Conservation (phyloP, 495 filamentous ascomycete species). For the Friedmanniomyces endolithicus region DNA sequence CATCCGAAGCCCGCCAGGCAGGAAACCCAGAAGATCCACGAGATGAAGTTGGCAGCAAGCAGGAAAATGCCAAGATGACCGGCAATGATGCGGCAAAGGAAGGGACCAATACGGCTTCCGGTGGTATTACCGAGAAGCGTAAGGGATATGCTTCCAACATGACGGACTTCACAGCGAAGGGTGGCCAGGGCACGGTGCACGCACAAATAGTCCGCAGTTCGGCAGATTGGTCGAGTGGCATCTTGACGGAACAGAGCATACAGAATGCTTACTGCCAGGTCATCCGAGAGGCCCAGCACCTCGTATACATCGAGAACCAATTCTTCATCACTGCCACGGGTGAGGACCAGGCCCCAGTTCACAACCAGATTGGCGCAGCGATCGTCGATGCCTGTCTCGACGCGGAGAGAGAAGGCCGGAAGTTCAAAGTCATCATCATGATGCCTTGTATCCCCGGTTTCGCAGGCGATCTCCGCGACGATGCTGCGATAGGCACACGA, state of each 20-base stretch:
- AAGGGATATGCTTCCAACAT: conserved; percentile 10
- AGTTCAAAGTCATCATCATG: conserved; percentile 80
- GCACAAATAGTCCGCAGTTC: conserved; percentile 81
- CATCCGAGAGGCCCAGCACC: conserved; percentile 75
- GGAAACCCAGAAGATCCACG: neutral
- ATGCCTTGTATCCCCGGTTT: conserved; percentile 91
- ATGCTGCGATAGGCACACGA: conserved; percentile 66
- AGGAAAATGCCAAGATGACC: conserved; percentile 16
- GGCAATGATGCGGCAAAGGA: conserved; percentile 17
- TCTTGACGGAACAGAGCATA: conserved; percentile 78
- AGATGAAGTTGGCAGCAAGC: neutral
- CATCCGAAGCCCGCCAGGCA: neutral
- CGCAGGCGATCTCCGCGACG: conserved; percentile 74
- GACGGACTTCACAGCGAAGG: neutral
- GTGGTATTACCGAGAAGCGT: conserved; percentile 14
- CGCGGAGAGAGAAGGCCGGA: conserved; percentile 71
- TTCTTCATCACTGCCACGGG: conserved; percentile 97
- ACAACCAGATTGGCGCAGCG: conserved; percentile 73
- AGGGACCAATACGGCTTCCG: conserved; percentile 14
- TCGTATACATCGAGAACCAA: conserved; percentile 95
- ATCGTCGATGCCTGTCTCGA: conserved; percentile 82
- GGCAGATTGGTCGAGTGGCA: conserved; percentile 90
- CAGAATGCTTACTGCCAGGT: conserved; percentile 82
- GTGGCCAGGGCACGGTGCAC: conserved; percentile 55
- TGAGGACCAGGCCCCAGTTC: conserved; percentile 67